Evolutionary conservation across 1,139 yeast genomes (phyloP).

Genomic region (Sugiyamaella grinbergsii): DNA sequence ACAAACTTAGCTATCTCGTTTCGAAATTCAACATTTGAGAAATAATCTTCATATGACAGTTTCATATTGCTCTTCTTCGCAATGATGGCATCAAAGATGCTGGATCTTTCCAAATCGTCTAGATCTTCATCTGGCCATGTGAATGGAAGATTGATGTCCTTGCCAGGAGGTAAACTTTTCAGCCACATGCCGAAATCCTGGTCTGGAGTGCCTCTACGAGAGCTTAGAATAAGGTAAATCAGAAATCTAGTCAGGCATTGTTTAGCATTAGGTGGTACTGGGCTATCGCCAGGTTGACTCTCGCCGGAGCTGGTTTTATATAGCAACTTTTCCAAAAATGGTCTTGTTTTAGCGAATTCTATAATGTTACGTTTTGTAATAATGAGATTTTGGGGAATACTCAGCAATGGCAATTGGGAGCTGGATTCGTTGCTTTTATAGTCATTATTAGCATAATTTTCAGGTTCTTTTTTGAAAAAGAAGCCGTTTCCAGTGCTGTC

Average conservation of each 20-base stretch:
- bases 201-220: slow-evolving; percentile 32
- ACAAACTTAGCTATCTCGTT: slow-evolving; percentile 29
- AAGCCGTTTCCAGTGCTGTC: slow-evolving; percentile 10
- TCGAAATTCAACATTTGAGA: slow-evolving; percentile 27
- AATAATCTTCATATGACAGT: slow-evolving; percentile 32
- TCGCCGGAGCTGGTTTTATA: slow-evolving; percentile 25
- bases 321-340: slow-evolving; percentile 28
- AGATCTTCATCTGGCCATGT: slow-evolving; percentile 37
- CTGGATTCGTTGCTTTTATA: neutral
- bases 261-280: slow-evolving; percentile 26
- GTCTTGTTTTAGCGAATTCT: slow-evolving; percentile 27
- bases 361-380: slow-evolving; percentile 28
- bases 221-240: slow-evolving; percentile 29
- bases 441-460: no score
- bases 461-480: slow-evolving; percentile 4
- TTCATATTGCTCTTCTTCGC: slow-evolving; percentile 36
- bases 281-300: slow-evolving; percentile 18
- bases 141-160: slow-evolving; percentile 40
- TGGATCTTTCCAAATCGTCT: slow-evolving; percentile 35
- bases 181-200: slow-evolving; percentile 31
- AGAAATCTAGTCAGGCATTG: slow-evolving; percentile 29
- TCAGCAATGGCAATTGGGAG: neutral
- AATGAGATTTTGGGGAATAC: slow-evolving; percentile 32
- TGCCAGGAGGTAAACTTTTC: slow-evolving; percentile 34
- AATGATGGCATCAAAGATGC: slow-evolving; percentile 38